phyloP scores from a whole-genome alignment of 306 rosid genomes.

The Corylus avellana region DNA sequence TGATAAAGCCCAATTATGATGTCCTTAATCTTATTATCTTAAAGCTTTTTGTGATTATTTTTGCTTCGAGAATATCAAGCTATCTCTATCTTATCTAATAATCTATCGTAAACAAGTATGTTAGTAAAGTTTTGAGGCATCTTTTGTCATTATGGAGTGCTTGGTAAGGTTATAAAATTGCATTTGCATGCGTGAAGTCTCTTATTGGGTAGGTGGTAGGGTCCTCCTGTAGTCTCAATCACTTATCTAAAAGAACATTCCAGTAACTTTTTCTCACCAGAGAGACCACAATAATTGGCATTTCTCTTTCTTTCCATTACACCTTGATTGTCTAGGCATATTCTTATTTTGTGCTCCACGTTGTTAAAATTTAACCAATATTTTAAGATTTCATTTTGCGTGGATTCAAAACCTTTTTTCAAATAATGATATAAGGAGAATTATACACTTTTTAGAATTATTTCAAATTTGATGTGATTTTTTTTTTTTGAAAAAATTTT shows the following conservation, averaged over 20 bases:
- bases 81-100: not conserved
- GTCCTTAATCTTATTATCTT: not conserved
- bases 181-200: not conserved
- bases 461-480: no score
- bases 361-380: no score
- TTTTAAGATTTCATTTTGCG: no score
- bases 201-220: not conserved
- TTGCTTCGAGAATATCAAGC: not conserved
- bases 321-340: no score
- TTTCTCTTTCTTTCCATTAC: not conserved
- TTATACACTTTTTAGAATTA: no score
- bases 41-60: not conserved
- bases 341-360: no score
- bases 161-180: not conserved
- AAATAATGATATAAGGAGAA: no score
- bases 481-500: no score
- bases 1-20: not conserved
- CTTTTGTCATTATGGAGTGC: not conserved
- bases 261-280: not conserved
- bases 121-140: not conserved
- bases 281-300: not conserved
- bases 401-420: no score
- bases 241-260: not conserved
- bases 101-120: not conserved
- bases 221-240: not conserved